Evolutionary conservation across 306 rosid genomes (phyloP).

Genomic region (Fragaria ananassa): DNA sequence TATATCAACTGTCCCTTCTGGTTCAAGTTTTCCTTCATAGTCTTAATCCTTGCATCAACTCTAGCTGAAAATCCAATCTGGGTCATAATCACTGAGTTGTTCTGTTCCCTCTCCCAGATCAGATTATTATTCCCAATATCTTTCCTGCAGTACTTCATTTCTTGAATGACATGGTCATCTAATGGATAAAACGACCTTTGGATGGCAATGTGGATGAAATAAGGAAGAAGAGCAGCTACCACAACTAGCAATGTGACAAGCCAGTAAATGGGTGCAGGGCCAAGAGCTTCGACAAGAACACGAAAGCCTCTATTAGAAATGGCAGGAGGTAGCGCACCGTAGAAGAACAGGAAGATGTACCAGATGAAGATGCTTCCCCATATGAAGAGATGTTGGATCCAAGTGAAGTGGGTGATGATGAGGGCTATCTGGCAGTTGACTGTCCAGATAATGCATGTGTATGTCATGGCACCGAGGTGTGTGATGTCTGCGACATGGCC

Average conservation of each 20-base stretch:
- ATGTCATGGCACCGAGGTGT: constrained; percentile 24
- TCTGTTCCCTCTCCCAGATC: constrained; percentile 31
- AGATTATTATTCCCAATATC: constrained; percentile 11
- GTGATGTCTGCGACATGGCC: constrained; percentile 26
- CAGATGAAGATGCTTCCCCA: constrained; percentile 37
- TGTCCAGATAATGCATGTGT: constrained; percentile 33
- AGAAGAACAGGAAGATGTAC: constrained; percentile 29
- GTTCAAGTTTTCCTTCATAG: constrained; percentile 19
- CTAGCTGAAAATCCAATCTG: constrained; percentile 32
- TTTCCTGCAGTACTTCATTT: constrained; percentile 27
- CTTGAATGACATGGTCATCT: constrained; percentile 38
- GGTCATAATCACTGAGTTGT: constrained; percentile 22
- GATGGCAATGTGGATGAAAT: constrained; percentile 22
- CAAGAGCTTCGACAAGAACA: constrained; percentile 21
- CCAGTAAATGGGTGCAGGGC: constrained; percentile 27
- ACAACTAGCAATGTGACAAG: constrained; percentile 23
- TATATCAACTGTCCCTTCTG: constrained; percentile 18
- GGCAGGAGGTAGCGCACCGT: constrained; percentile 24
- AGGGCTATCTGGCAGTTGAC: constrained; percentile 40
- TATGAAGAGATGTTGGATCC: constrained; percentile 38
- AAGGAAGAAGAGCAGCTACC: constrained; percentile 28
- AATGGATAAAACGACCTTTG: constrained; percentile 31
- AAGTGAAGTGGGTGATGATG: constrained; percentile 33
- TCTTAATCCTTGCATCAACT: constrained; percentile 29
- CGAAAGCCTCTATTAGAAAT: constrained; percentile 17